Percentiles rank a stretch among this genome's conserved stretches.
Evolutionary conservation across 1,284 basidiomycete genomes (phyloP).

Genomic region (Fomitopsis pinicola): DNA sequence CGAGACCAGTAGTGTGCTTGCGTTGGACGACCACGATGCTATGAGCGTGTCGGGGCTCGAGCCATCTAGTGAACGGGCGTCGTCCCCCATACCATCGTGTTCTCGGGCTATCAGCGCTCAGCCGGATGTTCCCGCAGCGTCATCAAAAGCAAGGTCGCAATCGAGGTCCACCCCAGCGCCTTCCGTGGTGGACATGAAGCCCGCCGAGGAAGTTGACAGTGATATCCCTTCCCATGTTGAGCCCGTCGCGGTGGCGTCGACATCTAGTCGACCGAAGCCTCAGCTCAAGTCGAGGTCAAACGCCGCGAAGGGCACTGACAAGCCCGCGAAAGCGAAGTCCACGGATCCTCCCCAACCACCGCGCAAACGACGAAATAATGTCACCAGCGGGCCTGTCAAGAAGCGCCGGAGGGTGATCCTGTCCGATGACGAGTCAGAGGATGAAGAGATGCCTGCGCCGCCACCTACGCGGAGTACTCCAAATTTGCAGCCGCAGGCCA

Average conservation of each 20-base stretch:
- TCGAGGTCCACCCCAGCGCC: neutral
- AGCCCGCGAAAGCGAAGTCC: neutral
- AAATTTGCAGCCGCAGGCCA: neutral
- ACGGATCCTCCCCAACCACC: neutral
- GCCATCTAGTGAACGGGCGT: neutral
- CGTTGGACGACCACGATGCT: neutral
- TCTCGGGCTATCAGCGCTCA: neutral
- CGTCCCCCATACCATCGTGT: neutral
- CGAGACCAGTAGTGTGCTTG: neutral
- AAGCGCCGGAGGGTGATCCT: conserved; percentile 12
- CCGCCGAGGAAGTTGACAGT: too few species aligned
- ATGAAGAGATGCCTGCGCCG: neutral
- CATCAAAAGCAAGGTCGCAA: neutral
- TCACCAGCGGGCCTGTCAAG: conserved; percentile 3
- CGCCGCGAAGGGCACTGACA: neutral
- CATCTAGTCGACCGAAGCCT: neutral
- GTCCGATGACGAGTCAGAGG: conserved; percentile 15
- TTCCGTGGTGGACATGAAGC: neutral
- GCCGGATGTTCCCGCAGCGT: neutral
- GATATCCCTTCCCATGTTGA: neutral
- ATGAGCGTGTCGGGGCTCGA: neutral
- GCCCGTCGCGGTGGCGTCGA: neutral
- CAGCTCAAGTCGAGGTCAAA: neutral
- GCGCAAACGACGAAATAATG: neutral
- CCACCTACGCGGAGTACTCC: neutral